These are phyloP conservation scores for Ceratobasidium sp. DNA, from an alignment of 1,284 basidiomycete species.

Conservation along the genomic window DNA sequence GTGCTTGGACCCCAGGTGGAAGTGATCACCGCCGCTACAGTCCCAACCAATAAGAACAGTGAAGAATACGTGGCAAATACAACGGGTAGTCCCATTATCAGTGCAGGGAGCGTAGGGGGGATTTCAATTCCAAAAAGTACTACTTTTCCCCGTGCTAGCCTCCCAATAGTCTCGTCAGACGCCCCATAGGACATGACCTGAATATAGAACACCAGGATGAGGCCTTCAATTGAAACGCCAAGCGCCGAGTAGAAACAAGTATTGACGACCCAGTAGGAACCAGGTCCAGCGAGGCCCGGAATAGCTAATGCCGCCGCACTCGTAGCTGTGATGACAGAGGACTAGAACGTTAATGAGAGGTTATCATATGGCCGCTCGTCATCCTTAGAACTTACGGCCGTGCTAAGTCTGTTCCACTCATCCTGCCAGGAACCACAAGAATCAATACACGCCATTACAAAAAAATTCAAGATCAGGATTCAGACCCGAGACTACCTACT, in stretches of 20 bases:
- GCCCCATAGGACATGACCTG: not conserved
- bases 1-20: no score
- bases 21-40: no score
- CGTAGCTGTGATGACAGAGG: slow-evolving; percentile 14
- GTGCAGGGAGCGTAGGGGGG: not conserved
- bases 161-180: slow-evolving; percentile 2
- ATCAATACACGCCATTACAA: not conserved
- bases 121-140: not conserved
- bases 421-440: not conserved
- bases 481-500: not conserved
- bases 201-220: slow-evolving; percentile 10
- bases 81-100: not conserved
- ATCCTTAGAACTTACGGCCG: not conserved
- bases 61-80: no score
- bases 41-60: no score
- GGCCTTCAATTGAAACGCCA: slow-evolving; percentile 13
- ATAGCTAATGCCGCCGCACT: slow-evolving; percentile 11
- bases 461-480: not conserved
- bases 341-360: not conserved
- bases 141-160: not conserved
- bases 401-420: slow-evolving; percentile 19
- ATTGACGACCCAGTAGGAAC: slow-evolving; percentile 1
- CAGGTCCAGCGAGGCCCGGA: slow-evolving; percentile 8
- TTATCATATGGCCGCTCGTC: not conserved
- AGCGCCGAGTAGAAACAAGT: slow-evolving; percentile 7